Evolutionary conservation across 306 rosid species (phyloP).

Genomic region (Aeschynomene evenia): DNA sequence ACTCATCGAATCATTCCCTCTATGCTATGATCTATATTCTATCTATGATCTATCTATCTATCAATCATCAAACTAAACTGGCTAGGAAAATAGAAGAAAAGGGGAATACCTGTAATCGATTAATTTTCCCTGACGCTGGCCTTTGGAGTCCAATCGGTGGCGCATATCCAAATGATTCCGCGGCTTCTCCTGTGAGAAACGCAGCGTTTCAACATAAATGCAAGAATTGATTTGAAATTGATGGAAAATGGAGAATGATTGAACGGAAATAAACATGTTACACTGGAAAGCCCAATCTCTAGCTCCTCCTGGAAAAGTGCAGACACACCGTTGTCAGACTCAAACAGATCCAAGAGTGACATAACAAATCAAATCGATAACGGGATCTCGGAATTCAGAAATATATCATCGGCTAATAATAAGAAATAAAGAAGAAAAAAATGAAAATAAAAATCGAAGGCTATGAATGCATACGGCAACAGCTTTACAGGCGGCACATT

Average conservation of each 20-base stretch:
- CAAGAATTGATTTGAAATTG: neutral
- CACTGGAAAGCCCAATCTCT: slow-evolving; percentile 71
- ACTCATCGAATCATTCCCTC: neutral
- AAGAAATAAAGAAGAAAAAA: neutral
- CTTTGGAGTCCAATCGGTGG: slow-evolving; percentile 90
- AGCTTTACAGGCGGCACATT: slow-evolving; percentile 89
- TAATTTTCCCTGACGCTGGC: slow-evolving; percentile 88
- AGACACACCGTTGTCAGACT: slow-evolving; percentile 15
- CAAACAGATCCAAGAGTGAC: neutral
- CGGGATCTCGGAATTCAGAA: neutral
- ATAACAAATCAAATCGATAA: neutral
- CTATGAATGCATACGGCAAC: slow-evolving; percentile 68
- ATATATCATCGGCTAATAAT: neutral
- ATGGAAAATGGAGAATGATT: neutral
- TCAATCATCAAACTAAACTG: neutral
- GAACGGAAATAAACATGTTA: slow-evolving; percentile 24
- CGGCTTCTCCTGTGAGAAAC: slow-evolving; percentile 70
- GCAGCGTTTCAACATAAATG: neutral
- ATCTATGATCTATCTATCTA: too few species aligned
- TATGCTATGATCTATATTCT: neutral
- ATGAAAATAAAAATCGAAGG: too few species aligned
- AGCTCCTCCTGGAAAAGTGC: slow-evolving; percentile 76
- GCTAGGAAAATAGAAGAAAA: neutral
- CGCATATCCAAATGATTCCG: slow-evolving; percentile 99
- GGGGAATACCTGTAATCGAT: slow-evolving; percentile 80